phyloP scores from a whole-genome alignment of 2,329 filamentous ascomycete genomes.

The Colletotrichum endophyticum region DNA sequence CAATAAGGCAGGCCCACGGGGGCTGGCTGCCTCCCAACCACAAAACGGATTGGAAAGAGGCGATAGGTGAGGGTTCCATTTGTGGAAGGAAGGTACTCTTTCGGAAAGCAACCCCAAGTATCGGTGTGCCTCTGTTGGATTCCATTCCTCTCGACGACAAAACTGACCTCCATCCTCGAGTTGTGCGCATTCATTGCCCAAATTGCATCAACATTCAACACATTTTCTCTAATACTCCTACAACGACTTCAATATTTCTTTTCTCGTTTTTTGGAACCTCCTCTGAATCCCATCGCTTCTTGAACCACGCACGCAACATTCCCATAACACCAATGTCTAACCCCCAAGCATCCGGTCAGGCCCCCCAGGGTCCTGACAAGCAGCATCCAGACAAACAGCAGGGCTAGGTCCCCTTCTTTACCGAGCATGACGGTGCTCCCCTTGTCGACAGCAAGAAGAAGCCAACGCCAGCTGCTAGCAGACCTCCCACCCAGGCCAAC shows the following conservation, averaged over 20 bases:
- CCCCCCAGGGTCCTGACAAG: background rate
- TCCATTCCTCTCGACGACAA: background rate
- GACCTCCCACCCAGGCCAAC: background rate
- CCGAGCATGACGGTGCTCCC: slow-evolving; percentile 4
- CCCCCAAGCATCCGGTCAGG: background rate
- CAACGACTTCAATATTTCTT: background rate
- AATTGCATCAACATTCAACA: background rate
- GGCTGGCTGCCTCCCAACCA: background rate
- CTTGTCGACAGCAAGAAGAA: background rate
- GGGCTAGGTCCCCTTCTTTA: slow-evolving; percentile 11
- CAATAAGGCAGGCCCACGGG: background rate
- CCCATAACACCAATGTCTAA: background rate
- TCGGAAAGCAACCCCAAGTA: background rate
- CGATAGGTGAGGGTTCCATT: background rate
- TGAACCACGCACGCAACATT: no score
- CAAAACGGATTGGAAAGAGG: background rate
- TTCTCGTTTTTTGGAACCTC: background rate
- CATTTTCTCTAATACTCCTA: background rate
- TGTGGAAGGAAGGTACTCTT: background rate
- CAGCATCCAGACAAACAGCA: background rate
- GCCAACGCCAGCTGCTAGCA: background rate
- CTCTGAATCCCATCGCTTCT: background rate
- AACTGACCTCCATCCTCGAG: background rate
- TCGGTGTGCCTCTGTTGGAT: background rate
- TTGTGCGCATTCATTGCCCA: background rate